A percentile compares a stretch with the other conserved stretches of the same genome.
Conservation (phyloP, 2,329 filamentous ascomycete genomes). For the Alternaria gaisen region DNA sequence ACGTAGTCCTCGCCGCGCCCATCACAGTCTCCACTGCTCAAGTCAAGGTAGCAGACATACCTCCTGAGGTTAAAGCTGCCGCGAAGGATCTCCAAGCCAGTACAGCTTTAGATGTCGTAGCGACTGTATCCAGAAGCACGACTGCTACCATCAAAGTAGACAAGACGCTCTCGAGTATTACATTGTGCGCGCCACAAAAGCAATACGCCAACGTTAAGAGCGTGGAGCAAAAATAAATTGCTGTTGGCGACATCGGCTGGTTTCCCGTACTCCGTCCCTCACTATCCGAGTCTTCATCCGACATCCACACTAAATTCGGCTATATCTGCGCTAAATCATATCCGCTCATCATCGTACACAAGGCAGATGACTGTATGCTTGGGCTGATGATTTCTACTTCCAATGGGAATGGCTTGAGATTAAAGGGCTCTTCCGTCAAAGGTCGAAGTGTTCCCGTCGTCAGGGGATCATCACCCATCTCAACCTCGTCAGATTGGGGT, state of each 20-base stretch:
- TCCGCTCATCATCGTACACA: not conserved
- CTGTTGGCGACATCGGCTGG: not conserved
- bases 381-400: not conserved
- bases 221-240: not conserved
- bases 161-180: not conserved
- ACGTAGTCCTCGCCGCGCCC: too few relatives aligned
- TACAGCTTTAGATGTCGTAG: fast-evolving
- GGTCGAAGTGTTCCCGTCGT: not conserved
- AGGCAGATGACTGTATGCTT: not conserved
- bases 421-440: not conserved
- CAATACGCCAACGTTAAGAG: not conserved
- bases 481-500: too few relatives aligned
- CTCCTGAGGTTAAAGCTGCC: not conserved
- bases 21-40: not conserved
- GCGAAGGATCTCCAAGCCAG: not conserved
- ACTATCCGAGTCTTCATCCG: not conserved
- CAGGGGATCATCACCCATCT: too few relatives aligned
- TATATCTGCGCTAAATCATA: not conserved
- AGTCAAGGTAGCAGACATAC: not conserved
- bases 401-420: not conserved
- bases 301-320: not conserved
- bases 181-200: not conserved
- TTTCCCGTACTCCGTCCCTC: not conserved
- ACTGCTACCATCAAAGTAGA: not conserved
- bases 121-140: not conserved